Percentiles rank a stretch among this genome's conserved stretches.
Evolutionary conservation across 129 eudicot genomes (phyloP).

Genomic region (Flaveria ramosissima): DNA sequence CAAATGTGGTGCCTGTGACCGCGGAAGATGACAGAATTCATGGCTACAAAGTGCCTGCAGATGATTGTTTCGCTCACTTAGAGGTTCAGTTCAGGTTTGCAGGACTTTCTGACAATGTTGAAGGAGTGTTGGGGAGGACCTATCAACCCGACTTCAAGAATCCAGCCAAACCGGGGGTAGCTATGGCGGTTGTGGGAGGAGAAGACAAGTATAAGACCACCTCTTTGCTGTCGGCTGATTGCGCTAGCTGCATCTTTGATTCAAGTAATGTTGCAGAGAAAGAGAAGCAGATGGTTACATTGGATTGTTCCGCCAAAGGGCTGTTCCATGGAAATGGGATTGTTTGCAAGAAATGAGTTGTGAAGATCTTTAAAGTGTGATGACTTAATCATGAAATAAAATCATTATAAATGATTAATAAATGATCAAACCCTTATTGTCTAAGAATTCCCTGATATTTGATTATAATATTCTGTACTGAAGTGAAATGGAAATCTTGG

Average conservation of each 20-base stretch:
- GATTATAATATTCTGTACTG: too few relatives aligned
- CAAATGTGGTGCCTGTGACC: conserved; percentile 53
- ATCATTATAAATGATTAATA: too few relatives aligned
- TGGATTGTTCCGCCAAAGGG: conserved; percentile 48
- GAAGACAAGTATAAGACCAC: conserved; percentile 56
- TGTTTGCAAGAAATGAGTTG: conserved; percentile 58
- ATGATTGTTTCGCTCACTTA: conserved; percentile 57
- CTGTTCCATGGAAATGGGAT: conserved; percentile 52
- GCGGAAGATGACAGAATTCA: conserved; percentile 53
- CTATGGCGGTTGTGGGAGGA: conserved; percentile 72
- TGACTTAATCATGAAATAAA: neutral
- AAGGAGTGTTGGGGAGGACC: conserved; percentile 60
- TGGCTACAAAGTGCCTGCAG: conserved; percentile 46
- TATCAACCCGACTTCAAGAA: conserved; percentile 55
- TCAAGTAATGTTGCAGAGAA: conserved; percentile 18
- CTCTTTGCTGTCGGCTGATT: conserved; percentile 49
- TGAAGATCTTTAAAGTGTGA: neutral
- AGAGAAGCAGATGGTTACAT: conserved; percentile 27
- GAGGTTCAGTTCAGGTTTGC: conserved; percentile 56
- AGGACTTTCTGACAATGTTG: conserved; percentile 46
- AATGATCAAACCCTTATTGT: too few relatives aligned
- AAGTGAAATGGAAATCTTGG: too few relatives aligned
- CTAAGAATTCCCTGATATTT: too few relatives aligned
- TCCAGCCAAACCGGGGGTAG: conserved; percentile 60
- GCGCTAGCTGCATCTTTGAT: conserved; percentile 44